These are phyloP conservation scores for Cutaneotrichosporon spelunceum DNA, from an alignment of 1,284 basidiomycete species.

Conservation along the genomic window DNA sequence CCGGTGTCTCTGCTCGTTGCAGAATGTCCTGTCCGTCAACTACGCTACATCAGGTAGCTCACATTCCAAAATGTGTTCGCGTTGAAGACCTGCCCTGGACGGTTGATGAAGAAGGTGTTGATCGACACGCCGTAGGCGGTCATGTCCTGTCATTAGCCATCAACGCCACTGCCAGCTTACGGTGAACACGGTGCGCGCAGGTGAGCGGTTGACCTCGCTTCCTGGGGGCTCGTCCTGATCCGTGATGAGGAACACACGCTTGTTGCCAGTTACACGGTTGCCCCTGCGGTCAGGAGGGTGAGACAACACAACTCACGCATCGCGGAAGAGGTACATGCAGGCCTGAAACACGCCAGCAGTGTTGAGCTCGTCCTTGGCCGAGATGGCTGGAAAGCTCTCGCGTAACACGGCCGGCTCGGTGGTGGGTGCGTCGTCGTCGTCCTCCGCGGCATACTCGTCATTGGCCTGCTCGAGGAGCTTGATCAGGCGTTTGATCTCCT, in stretches of 20 bases:
- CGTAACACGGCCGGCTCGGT: slow-evolving; percentile 38
- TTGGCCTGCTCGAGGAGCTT: slow-evolving; percentile 37
- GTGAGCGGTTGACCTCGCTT: slow-evolving; percentile 33
- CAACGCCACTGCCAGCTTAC: slow-evolving; percentile 24
- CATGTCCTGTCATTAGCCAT: slow-evolving; percentile 62
- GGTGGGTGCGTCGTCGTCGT: slow-evolving; percentile 24
- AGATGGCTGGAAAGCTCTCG: slow-evolving; percentile 40
- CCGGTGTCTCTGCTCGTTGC: slow-evolving; percentile 58
- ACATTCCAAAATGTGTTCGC: slow-evolving; percentile 76
- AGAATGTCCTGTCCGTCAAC: slow-evolving; percentile 55
- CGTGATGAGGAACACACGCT: slow-evolving; percentile 88
- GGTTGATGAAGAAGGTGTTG: slow-evolving; percentile 88
- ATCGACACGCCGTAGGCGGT: slow-evolving; percentile 74
- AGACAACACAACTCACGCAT: slow-evolving; percentile 60
- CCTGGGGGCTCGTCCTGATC: slow-evolving; percentile 70
- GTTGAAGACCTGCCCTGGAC: slow-evolving; percentile 66
- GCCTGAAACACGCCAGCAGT: slow-evolving; percentile 81
- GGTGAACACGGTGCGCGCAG: slow-evolving; percentile 42
- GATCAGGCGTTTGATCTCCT: slow-evolving; percentile 65
- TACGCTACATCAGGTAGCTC: slow-evolving; percentile 51
- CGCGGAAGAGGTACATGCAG: slow-evolving; percentile 80
- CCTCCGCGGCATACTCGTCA: slow-evolving; percentile 32
- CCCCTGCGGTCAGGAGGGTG: slow-evolving; percentile 55
- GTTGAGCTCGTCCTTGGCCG: slow-evolving; percentile 40
- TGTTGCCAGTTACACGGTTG: slow-evolving; percentile 68